These are phyloP conservation scores for Ilyonectria destructans DNA, from an alignment of 2,329 filamentous ascomycete species.

Conservation along the genomic window DNA sequence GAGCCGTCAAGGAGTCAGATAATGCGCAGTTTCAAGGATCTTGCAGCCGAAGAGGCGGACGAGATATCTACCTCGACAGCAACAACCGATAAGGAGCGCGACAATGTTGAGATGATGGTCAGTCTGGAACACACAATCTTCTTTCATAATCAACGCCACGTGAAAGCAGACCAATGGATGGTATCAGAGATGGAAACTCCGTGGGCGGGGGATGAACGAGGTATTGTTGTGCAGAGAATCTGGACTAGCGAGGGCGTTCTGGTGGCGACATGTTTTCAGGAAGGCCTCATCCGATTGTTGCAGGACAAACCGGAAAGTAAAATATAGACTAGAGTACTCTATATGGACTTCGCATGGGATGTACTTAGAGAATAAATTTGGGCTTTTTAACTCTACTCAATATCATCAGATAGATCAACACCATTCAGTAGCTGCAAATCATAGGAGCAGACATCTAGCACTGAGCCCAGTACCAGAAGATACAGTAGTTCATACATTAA, in stretches of 20 bases:
- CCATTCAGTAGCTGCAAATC: too few species aligned
- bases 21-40: not conserved
- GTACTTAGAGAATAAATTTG: too few species aligned
- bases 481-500: too few species aligned
- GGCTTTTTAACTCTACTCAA: too few species aligned
- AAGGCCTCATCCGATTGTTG: not conserved
- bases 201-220: conserved; percentile 12
- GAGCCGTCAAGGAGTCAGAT: not conserved
- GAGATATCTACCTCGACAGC: too few species aligned
- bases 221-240: conserved; percentile 5
- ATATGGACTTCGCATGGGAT: too few species aligned
- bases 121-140: conserved; percentile 21
- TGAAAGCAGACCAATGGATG: conserved; percentile 20
- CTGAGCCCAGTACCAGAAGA: too few species aligned
- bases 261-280: conserved; percentile 13
- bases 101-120: conserved; percentile 23
- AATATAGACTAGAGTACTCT: not conserved
- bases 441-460: too few species aligned
- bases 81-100: not conserved
- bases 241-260: conserved; percentile 7
- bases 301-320: not conserved
- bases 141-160: conserved; percentile 3
- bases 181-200: conserved; percentile 11
- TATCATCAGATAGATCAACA: too few species aligned
- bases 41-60: not conserved